These are phyloP conservation scores for Alternaria atra DNA, from an alignment of 2,329 filamentous ascomycete genomes.

Conservation along the genomic window DNA sequence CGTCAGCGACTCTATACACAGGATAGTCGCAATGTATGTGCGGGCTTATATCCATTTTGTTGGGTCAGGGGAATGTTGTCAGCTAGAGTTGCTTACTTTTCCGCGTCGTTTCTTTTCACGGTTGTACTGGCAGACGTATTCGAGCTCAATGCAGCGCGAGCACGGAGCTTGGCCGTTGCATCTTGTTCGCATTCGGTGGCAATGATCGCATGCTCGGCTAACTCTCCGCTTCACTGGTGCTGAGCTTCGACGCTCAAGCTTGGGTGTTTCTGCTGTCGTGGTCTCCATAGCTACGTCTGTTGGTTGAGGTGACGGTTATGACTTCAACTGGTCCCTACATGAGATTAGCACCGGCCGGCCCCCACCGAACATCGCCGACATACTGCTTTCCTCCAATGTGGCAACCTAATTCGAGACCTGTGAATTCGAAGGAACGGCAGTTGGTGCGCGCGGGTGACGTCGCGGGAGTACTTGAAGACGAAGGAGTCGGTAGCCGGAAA, in stretches of 20 bases:
- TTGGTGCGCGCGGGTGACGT: constrained; percentile 7
- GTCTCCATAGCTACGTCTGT: constrained; percentile 38
- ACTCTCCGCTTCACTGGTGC: constrained; percentile 83
- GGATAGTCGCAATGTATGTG: neutral
- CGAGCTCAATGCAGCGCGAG: constrained; percentile 83
- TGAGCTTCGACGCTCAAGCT: constrained; percentile 51
- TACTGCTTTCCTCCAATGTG: constrained; percentile 11
- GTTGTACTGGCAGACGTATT: constrained; percentile 87
- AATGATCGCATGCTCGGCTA: constrained; percentile 93
- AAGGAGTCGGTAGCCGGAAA: constrained; percentile 37
- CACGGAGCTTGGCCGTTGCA: constrained; percentile 92
- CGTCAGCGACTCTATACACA: constrained; percentile 16
- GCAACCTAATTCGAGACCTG: constrained; percentile 1
- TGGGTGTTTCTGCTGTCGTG: constrained; percentile 34
- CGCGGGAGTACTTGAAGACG: constrained; percentile 16
- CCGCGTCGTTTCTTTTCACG: constrained; percentile 93
- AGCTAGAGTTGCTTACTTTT: constrained; percentile 70
- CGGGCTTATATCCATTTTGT: neutral
- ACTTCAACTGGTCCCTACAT: constrained; percentile 17
- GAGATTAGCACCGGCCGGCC: constrained; percentile 9
- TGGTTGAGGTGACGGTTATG: constrained; percentile 8
- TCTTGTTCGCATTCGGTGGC: constrained; percentile 92
- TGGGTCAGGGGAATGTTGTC: neutral
- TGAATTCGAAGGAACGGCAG: neutral
- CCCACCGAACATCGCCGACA: constrained; percentile 9